phyloP scores from a whole-genome alignment of 2,329 filamentous ascomycete genomes.

The Ophiostoma piceae region DNA sequence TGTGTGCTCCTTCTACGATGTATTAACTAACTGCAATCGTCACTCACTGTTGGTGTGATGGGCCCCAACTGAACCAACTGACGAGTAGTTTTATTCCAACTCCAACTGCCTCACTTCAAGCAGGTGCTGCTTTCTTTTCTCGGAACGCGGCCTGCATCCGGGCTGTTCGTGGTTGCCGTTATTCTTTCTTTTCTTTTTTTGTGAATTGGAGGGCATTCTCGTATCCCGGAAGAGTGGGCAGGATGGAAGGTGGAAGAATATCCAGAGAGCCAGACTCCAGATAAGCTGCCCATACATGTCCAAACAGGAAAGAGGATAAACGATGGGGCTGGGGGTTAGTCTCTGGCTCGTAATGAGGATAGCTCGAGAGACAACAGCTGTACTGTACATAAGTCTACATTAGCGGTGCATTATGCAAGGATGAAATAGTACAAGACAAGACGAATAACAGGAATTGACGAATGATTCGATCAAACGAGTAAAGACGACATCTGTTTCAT shows the following conservation, averaged over 20 bases:
- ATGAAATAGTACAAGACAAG: constrained; percentile 9
- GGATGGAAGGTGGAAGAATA: constrained; percentile 5
- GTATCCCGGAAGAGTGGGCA: not conserved
- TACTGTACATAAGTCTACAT: constrained; percentile 2
- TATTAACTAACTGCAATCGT: not conserved
- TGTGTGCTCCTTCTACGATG: not conserved
- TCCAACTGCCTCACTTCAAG: not conserved
- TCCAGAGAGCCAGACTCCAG: not conserved
- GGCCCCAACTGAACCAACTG: not conserved
- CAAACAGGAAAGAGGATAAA: constrained; percentile 5
- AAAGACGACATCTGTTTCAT: constrained; percentile 4
- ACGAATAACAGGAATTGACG: not conserved
- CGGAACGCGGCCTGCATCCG: not conserved
- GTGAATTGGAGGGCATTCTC: not conserved
- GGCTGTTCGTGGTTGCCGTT: not conserved
- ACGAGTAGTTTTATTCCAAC: not conserved
- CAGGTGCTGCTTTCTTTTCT: not conserved
- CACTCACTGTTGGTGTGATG: constrained; percentile 6
- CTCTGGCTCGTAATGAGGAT: not conserved
- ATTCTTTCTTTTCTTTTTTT: not conserved
- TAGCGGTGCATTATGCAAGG: constrained; percentile 15
- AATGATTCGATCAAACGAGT: not conserved
- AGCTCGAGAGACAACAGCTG: not conserved
- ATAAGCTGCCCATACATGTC: not conserved
- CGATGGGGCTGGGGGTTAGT: not conserved